phyloP scores from a whole-genome alignment of 139 green algal species.

The Ettlia oleoabundans region DNA sequence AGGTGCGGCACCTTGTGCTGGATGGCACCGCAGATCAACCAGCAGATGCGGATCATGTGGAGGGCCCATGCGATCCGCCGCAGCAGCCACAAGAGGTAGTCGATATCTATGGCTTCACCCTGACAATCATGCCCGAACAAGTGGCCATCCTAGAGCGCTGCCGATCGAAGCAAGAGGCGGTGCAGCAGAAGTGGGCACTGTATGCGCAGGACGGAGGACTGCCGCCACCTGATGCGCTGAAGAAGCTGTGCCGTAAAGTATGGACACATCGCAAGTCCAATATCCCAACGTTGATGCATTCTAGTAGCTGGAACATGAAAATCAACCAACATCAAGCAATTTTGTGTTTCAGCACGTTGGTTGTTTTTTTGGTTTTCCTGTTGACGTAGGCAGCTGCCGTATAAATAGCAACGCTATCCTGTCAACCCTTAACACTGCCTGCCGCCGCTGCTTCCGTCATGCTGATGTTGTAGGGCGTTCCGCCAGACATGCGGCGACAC shows the following conservation, averaged over 20 bases:
- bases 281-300: no score
- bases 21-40: not conserved
- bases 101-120: slow-evolving; percentile 61
- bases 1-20: slow-evolving; percentile 17
- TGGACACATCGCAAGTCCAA: no score
- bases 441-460: not conserved
- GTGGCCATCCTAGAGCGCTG: slow-evolving; percentile 40
- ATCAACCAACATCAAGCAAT: no score
- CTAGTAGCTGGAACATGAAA: slow-evolving; percentile 18
- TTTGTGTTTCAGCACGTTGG: not conserved
- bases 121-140: slow-evolving; percentile 42
- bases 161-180: slow-evolving; percentile 17
- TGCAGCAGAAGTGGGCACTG: slow-evolving; percentile 42
- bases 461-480: slow-evolving; percentile 57
- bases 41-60: slow-evolving; percentile 1
- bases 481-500: slow-evolving; percentile 57
- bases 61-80: not conserved
- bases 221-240: slow-evolving; percentile 49
- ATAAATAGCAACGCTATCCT: no score
- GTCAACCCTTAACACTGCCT: not conserved
- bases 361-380: no score
- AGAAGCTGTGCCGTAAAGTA: slow-evolving; percentile 67
- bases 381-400: no score
- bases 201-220: slow-evolving; percentile 26
- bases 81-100: not conserved